Evolutionary conservation across 495 filamentous ascomycete genomes (phyloP).

Genomic region (Astrothelium subdiscretum): DNA sequence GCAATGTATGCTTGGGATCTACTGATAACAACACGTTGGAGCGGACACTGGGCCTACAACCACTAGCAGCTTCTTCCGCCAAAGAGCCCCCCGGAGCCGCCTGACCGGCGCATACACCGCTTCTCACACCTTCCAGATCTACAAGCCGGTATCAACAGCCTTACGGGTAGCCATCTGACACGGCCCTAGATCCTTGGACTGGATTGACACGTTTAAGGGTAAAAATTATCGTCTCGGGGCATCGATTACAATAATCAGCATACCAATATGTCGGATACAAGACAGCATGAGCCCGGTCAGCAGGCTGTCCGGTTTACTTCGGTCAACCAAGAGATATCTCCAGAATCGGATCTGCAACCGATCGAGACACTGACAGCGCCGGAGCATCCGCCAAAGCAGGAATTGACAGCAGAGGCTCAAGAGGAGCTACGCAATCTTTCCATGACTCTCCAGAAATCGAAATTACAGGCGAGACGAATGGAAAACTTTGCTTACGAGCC

Average conservation of each 20-base stretch:
- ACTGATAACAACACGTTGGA: not conserved
- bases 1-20: not conserved
- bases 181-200: not conserved
- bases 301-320: conserved; percentile 66
- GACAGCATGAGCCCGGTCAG: not conserved
- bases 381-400: conserved; percentile 21
- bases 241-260: not conserved
- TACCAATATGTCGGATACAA: not conserved
- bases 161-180: too few relatives aligned
- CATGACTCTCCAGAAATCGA: conserved; percentile 56
- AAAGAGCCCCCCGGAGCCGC: not conserved
- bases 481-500: conserved; percentile 79
- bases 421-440: conserved; percentile 62
- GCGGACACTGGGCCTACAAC: not conserved
- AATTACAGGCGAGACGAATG: conserved; percentile 70
- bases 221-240: not conserved
- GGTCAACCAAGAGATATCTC: conserved; percentile 65
- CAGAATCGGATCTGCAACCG: conserved; percentile 32
- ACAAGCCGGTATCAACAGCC: too few relatives aligned
- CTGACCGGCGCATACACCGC: not conserved
- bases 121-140: too few relatives aligned
- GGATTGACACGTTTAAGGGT: not conserved
- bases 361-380: conserved; percentile 26
- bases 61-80: not conserved
- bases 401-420: conserved; percentile 39